Evolutionary conservation across 2,329 filamentous ascomycete species (phyloP).

Genomic region (Dactylellina cionopaga): DNA sequence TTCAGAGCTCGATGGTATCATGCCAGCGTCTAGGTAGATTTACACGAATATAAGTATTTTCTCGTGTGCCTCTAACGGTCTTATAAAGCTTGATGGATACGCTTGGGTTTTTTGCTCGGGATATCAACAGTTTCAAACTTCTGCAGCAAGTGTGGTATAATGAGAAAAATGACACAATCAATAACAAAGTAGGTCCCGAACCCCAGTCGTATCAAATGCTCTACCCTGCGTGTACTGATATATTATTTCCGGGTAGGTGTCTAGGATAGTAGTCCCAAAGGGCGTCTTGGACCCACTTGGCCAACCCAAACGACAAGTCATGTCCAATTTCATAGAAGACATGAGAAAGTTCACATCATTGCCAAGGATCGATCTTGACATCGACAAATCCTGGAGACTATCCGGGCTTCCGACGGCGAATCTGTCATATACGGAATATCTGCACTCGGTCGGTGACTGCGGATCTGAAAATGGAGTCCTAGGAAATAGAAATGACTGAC

Average conservation of each 20-base stretch:
- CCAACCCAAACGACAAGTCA: slow-evolving; percentile 6
- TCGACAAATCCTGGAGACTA: slow-evolving; percentile 19
- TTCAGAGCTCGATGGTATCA: slow-evolving; percentile 45
- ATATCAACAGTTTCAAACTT: slow-evolving; percentile 47
- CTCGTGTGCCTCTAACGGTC: not conserved
- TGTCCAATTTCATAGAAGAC: slow-evolving; percentile 28
- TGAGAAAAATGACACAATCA: not conserved
- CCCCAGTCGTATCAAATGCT: too few species aligned
- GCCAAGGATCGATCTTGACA: slow-evolving; percentile 7
- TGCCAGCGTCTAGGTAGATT: slow-evolving; percentile 50
- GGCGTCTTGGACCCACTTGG: slow-evolving; percentile 15
- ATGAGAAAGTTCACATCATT: not conserved
- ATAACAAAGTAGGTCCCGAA: not conserved
- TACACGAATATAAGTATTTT: not conserved
- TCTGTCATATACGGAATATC: slow-evolving; percentile 25
- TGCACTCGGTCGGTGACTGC: slow-evolving; percentile 17
- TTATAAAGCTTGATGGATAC: slow-evolving; percentile 44
- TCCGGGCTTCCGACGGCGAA: slow-evolving; percentile 7
- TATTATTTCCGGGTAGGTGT: not conserved
- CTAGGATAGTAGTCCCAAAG: slow-evolving; percentile 21
- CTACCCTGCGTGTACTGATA: not conserved
- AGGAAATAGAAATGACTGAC: not conserved
- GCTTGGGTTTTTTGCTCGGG: slow-evolving; percentile 51
- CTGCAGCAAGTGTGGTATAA: slow-evolving; percentile 50
- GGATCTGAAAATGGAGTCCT: not conserved